phyloP scores from a whole-genome alignment of 768 basidiomycete genomes.

The Pleurotus pulmonarius region DNA sequence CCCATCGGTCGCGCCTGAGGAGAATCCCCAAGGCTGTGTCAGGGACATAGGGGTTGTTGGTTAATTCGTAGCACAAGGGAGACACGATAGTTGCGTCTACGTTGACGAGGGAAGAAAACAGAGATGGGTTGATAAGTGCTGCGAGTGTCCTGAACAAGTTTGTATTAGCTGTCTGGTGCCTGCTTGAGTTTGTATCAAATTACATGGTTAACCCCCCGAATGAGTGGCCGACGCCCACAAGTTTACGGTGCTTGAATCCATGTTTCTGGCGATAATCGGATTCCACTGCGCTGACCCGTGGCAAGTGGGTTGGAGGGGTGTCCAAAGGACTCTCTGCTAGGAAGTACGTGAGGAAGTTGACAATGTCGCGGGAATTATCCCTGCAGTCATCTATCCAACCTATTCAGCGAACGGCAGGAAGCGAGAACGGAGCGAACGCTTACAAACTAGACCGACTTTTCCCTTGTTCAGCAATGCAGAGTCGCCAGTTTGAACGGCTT shows the following conservation, averaged over 20 bases:
- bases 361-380: conserved; percentile 73
- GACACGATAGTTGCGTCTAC: conserved; percentile 72
- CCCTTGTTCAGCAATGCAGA: conserved; percentile 66
- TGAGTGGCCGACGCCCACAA: conserved; percentile 79
- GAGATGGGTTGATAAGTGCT: conserved; percentile 54
- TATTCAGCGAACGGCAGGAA: neutral
- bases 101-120: conserved; percentile 71
- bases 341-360: conserved; percentile 67
- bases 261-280: conserved; percentile 34
- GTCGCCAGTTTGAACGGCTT: conserved; percentile 84
- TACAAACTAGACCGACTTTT: conserved; percentile 56
- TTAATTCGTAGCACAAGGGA: conserved; percentile 14
- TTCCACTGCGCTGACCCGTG: conserved; percentile 40
- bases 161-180: neutral
- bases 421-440: conserved; percentile 18
- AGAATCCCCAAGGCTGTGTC: conserved; percentile 44
- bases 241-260: conserved; percentile 49
- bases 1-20: conserved; percentile 59
- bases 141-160: conserved; percentile 48
- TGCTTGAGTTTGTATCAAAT: conserved; percentile 22
- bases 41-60: conserved; percentile 11
- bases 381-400: conserved; percentile 63
- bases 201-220: conserved; percentile 78
- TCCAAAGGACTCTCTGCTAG: conserved; percentile 42
- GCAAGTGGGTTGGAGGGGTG: conserved; percentile 50